phyloP scores from a whole-genome alignment of 2,329 filamentous ascomycete genomes.

The Talaromyces albobiverticillius region DNA sequence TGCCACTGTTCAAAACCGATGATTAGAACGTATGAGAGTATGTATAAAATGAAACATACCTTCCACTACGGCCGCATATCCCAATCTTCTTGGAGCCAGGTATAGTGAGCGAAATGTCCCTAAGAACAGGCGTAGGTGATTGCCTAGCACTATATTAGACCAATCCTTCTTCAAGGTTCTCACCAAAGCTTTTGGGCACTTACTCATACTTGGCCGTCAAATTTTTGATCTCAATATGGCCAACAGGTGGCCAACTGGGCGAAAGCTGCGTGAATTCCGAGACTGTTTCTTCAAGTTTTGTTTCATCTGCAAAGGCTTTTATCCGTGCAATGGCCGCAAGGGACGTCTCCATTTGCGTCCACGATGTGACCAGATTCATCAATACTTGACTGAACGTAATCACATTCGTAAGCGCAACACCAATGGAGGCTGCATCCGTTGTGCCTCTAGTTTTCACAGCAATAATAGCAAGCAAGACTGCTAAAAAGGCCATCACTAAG shows the following conservation, averaged over 20 bases:
- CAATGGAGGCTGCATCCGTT: neutral
- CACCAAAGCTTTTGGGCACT: too few species aligned
- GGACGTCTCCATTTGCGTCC: neutral
- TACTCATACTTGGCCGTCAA: too few species aligned
- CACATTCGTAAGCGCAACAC: neutral
- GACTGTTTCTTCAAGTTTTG: too few species aligned
- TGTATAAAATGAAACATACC: neutral
- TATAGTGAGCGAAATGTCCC: slow-evolving; percentile 42
- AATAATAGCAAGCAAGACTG: neutral
- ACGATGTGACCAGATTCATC: neutral
- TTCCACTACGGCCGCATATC: slow-evolving; percentile 38
- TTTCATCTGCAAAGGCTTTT: too few species aligned
- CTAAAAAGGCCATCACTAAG: neutral
- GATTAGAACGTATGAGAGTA: too few species aligned
- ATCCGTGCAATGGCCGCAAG: neutral
- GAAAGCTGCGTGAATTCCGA: too few species aligned
- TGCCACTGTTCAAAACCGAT: slow-evolving; percentile 14
- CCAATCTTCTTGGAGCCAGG: slow-evolving; percentile 37
- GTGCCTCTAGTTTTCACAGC: neutral
- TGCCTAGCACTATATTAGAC: too few species aligned
- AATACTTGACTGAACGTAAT: neutral
- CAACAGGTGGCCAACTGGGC: too few species aligned
- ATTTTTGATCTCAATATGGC: too few species aligned
- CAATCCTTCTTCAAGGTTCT: too few species aligned
- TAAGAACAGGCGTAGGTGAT: too few species aligned